phyloP scores from a whole-genome alignment of 148 eudicot species.

The Rhododendron ferrugineum region DNA sequence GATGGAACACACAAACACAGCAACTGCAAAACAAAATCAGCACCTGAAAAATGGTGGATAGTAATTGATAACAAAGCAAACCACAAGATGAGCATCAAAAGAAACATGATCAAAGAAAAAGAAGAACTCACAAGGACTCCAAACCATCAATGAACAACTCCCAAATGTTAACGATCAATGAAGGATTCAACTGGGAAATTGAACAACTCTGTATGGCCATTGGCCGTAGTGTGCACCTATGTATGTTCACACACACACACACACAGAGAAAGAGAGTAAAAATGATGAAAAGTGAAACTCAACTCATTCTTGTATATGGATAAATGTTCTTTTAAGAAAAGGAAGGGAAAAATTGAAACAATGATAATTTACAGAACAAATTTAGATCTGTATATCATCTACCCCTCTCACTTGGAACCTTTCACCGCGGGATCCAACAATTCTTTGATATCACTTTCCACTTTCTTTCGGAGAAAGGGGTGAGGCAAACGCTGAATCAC shows the following conservation, averaged over 20 bases:
- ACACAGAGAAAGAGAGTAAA: background rate
- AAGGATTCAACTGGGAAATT: background rate
- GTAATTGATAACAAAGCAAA: background rate
- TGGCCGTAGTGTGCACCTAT: background rate
- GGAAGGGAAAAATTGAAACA: background rate
- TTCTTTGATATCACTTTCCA: slow-evolving; percentile 40
- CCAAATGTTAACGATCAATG: background rate
- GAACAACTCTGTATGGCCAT: background rate
- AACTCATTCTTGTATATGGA: background rate
- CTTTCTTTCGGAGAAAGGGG: slow-evolving; percentile 46
- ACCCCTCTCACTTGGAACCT: slow-evolving; percentile 4
- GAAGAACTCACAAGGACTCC: background rate
- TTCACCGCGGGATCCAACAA: slow-evolving; percentile 32
- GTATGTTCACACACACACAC: background rate
- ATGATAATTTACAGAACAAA: slow-evolving; percentile 2
- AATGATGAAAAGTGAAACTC: background rate
- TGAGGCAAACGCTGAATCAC: slow-evolving; percentile 61
- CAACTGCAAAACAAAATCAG: background rate
- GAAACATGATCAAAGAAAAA: background rate
- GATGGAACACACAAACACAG: background rate
- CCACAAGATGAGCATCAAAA: background rate
- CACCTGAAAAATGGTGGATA: background rate
- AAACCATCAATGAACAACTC: background rate
- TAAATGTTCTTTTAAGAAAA: background rate
- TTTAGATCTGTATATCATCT: background rate